phyloP scores from a whole-genome alignment of 495 filamentous ascomycete species.

The Podospora pseudopauciseta region DNA sequence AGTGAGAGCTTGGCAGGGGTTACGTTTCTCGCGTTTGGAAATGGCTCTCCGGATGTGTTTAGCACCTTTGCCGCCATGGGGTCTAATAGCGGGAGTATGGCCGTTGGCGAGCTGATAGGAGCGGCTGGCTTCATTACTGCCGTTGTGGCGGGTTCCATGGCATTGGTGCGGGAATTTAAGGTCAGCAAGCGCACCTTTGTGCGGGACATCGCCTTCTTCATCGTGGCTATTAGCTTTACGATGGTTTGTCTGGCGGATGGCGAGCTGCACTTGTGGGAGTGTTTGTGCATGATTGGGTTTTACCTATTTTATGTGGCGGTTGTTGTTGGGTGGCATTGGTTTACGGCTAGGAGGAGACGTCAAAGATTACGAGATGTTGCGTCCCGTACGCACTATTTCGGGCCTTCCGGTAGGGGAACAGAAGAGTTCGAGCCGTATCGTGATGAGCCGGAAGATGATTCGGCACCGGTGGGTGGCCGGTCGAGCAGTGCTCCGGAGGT shows the following conservation, averaged over 20 bases:
- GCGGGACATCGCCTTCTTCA: conserved; percentile 90
- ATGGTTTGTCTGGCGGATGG: conserved; percentile 87
- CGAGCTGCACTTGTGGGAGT: conserved; percentile 81
- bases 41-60: conserved; percentile 99
- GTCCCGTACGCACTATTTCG: conserved; percentile 69
- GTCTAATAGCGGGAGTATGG: conserved; percentile 91
- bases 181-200: conserved; percentile 86
- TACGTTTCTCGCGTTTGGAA: conserved; percentile 95
- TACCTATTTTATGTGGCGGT: conserved; percentile 88
- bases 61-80: conserved; percentile 98
- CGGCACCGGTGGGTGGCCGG: conserved; percentile 45
- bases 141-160: conserved; percentile 98
- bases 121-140: conserved; percentile 95
- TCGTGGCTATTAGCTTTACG: conserved; percentile 80
- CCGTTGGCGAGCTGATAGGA: conserved; percentile 91
- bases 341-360: conserved; percentile 57
- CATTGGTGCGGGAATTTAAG: conserved; percentile 85
- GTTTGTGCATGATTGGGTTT: conserved; percentile 81
- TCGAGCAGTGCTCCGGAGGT: conserved; percentile 44
- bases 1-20: conserved; percentile 96
- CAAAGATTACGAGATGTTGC: conserved; percentile 60
- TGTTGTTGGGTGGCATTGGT: conserved; percentile 93
- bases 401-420: conserved; percentile 43
- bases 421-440: conserved; percentile 64
- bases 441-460: conserved; percentile 61